Percentiles rank a stretch among this genome's conserved stretches.
Conservation (phyloP, 2,329 filamentous ascomycete species). For the Immersiporthe knoxdaviesiana region DNA sequence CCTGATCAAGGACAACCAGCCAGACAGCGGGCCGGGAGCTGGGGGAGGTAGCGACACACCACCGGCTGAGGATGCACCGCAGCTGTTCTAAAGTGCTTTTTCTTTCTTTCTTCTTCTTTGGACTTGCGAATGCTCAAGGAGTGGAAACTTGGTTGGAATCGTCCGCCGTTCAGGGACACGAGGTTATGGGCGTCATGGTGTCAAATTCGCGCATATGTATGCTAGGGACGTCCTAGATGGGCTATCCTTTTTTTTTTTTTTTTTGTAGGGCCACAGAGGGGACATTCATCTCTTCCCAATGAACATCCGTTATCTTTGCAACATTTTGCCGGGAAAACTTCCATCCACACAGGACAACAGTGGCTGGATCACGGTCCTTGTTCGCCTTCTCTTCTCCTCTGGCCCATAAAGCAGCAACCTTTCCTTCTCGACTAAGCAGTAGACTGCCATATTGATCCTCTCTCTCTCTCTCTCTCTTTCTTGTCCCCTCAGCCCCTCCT, state of each 20-base stretch:
- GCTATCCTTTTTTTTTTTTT: conserved; percentile 9
- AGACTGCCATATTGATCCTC: neutral
- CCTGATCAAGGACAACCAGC: conserved; percentile 45
- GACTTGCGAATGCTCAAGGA: too few relatives aligned
- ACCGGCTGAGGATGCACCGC: conserved; percentile 16
- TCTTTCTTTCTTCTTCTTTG: too few relatives aligned
- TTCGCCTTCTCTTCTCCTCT: neutral
- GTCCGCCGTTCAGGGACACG: neutral
- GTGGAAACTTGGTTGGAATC: neutral
- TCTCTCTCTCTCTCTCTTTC: neutral
- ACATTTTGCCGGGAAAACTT: neutral
- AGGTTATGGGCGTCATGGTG: conserved; percentile 17
- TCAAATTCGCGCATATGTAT: conserved; percentile 22
- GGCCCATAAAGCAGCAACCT: neutral
- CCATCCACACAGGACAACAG: too few relatives aligned
- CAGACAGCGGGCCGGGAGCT: conserved; percentile 29
- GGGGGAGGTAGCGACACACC: conserved; percentile 23
- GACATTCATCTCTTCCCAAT: neutral
- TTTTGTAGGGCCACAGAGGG: conserved; percentile 3
- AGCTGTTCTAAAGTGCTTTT: conserved; percentile 15
- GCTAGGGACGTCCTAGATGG: conserved; percentile 9
- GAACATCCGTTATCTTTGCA: conserved; percentile 5
- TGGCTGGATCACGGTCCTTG: too few relatives aligned
- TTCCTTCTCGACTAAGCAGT: too few relatives aligned
- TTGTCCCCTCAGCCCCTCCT: neutral